These are phyloP conservation scores for Saccharomyces mikatae DNA, from an alignment of 805 yeast species.

Conservation along the genomic window DNA sequence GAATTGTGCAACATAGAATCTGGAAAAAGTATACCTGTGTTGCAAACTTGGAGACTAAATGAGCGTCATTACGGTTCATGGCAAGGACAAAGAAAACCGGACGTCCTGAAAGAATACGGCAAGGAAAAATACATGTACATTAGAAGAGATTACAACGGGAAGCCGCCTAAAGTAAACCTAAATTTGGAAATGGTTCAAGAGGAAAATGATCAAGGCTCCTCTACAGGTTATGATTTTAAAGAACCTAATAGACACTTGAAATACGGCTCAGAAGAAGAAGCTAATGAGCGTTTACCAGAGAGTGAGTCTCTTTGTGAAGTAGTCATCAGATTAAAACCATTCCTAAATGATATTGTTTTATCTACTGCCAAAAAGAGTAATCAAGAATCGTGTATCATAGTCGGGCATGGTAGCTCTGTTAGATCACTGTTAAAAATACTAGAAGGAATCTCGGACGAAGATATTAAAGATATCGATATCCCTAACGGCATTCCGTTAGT, in stretches of 20 bases:
- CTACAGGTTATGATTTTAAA: conserved; percentile 30
- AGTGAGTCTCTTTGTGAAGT: conserved; percentile 74
- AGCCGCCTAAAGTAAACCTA: conserved; percentile 44
- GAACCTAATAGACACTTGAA: conserved; percentile 31
- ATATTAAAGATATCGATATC: conserved; percentile 65
- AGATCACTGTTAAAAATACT: conserved; percentile 66
- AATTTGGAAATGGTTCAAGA: conserved; percentile 35
- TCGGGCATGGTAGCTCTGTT: conserved; percentile 78
- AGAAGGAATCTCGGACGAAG: conserved; percentile 56
- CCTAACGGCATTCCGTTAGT: conserved; percentile 81
- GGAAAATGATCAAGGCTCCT: conserved; percentile 25
- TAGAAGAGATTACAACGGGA: conserved; percentile 73
- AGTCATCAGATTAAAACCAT: conserved; percentile 55
- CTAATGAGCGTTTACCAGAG: conserved; percentile 44
- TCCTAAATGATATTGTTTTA: conserved; percentile 43
- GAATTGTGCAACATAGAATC: conserved; percentile 5
- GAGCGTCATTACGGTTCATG: conserved; percentile 80
- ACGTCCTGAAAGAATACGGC: conserved; percentile 58
- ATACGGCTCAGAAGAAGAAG: conserved; percentile 31
- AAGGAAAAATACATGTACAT: conserved; percentile 66
- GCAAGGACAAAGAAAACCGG: conserved; percentile 70
- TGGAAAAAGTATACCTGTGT: conserved; percentile 31
- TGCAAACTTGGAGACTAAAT: conserved; percentile 71
- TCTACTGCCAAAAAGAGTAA: conserved; percentile 37
- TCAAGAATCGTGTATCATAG: conserved; percentile 54